Base-by-base conservation (phyloP, 495 filamentous ascomycete species). In the Podospora australis region DNA sequence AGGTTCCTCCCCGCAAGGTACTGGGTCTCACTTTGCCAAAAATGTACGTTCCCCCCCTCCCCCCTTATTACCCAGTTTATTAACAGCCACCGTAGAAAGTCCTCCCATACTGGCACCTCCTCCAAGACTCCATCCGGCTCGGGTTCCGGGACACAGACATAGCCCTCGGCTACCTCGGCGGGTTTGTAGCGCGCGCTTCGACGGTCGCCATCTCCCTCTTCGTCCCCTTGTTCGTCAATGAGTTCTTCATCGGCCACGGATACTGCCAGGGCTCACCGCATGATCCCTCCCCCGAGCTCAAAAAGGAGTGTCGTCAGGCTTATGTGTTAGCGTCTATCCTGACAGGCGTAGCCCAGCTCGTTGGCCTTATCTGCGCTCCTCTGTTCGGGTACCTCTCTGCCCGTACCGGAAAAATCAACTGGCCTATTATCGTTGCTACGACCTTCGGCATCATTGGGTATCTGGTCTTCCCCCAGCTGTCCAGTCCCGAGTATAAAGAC, bases 191-290 rank as follows among this genome's bases (percentile, higher is more conserved):
- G 4, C 82, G 92, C 42, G 88, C 92, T 9, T 95, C 88, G n/a
- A 95, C 90, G 0, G 91, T 99, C 34, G 90, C 84, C 9, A 95
- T 97, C 45, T 91, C 88, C 1, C 73, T 96, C 7, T 99, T 96
- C 69, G 83, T 99, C 41, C 94, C 92, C 4, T 75, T 99, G 4
- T 91, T 82, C 52, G 80, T 95, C 49, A 96, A 99, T 58, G 75
- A 83, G 30, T 96, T 88, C 64, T 98, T 91, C 65, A 83, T 88
- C 39, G 66, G 63, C n/a, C 81, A 84, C 40, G 90, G 88, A 6
- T 79, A 84, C 39, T 98, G 92, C 68, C 67, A 77, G 39, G 79
- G 78, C 9, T 73, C 76, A 2, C 75, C 76, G 26, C 71, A 74
- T 49, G 73, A 78, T 47, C 73, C 73, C 2, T 77, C 70, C 0